Evolutionary conservation across 345 rosid genomes (phyloP).

Genomic region (Raphanus raphanistrum): DNA sequence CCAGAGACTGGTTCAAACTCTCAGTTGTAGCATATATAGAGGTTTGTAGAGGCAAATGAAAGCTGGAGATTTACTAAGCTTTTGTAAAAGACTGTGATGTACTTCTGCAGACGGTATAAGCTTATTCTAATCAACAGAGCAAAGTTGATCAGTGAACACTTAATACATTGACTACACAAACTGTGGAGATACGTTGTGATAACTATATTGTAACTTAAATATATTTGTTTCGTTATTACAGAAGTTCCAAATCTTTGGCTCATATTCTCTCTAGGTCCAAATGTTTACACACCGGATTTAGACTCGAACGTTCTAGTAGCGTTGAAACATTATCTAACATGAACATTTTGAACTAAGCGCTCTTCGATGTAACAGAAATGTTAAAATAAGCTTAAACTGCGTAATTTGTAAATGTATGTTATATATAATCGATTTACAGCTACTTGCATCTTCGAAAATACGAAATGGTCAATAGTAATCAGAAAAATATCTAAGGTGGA

Average conservation of each 20-base stretch:
- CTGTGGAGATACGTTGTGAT: no score
- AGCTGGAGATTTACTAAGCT: neutral
- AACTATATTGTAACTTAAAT: neutral
- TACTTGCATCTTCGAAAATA: neutral
- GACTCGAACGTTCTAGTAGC: neutral
- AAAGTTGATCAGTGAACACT: neutral
- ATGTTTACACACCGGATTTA: neutral
- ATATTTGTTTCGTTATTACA: neutral
- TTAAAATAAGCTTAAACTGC: neutral
- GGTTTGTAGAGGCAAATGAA: conserved; percentile 3
- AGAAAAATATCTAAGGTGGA: neutral
- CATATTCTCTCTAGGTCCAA: neutral
- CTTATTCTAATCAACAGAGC: neutral
- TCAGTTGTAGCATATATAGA: conserved; percentile 2
- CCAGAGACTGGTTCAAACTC: neutral
- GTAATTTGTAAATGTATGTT: neutral
- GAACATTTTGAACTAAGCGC: neutral
- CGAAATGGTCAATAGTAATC: neutral
- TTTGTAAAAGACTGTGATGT: conserved; percentile 13
- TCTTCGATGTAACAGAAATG: neutral
- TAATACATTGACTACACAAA: neutral
- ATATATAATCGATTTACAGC: neutral
- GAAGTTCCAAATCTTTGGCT: neutral
- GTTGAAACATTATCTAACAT: neutral
- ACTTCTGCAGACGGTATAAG: neutral